Base-by-base conservation (phyloP, 1,139 yeast species). In the Candida gigantensis region DNA sequence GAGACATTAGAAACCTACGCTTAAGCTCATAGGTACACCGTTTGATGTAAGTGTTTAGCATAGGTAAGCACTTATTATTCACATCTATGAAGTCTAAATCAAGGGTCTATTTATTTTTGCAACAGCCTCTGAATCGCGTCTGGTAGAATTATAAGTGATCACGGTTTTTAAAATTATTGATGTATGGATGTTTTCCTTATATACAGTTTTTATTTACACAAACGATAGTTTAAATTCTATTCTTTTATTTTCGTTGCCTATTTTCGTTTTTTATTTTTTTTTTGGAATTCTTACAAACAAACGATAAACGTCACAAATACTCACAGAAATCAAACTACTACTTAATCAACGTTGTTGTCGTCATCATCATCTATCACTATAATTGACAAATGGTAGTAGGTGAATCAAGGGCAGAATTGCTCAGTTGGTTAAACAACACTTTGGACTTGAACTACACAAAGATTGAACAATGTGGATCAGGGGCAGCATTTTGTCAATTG, bases 381-480 rank as follows among this genome's bases (percentile, higher is more conserved):
- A 9, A 20, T 23, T 23, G 13, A n/a, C 11, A 23, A n/a, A 46
- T 46, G 50, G 50, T 39, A 21, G 45, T 46, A 14, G 45, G 43
- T 20, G 89, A 84, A 52, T 84, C 94, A 18, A 77, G 97, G 51
- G 80, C 84, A 34, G 97, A 89, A 51, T 74, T 92, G 19, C 65
- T 94, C 42, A 77, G 74, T 41, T 94, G 98, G 97, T 72, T 92
- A 47, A 90, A 90, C 55, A 68, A 74, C 34, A 75, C 86, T 5
- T 69, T 88, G 30, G 75, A 74, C 36, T 60, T 89, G 28, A 72
- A 80, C 45, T 77, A 85, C 50, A 72, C 80, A 35, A 88, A 85
- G 53, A 84, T 92, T 2, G 98, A 94, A 55, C 92, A 89, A 59
- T 84, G 96, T 56, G 99, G 99, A 13, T 80, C 84, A 3, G 99